Evolutionary conservation across 768 basidiomycete species (phyloP).

Genomic region (Crepidotus variabilis): DNA sequence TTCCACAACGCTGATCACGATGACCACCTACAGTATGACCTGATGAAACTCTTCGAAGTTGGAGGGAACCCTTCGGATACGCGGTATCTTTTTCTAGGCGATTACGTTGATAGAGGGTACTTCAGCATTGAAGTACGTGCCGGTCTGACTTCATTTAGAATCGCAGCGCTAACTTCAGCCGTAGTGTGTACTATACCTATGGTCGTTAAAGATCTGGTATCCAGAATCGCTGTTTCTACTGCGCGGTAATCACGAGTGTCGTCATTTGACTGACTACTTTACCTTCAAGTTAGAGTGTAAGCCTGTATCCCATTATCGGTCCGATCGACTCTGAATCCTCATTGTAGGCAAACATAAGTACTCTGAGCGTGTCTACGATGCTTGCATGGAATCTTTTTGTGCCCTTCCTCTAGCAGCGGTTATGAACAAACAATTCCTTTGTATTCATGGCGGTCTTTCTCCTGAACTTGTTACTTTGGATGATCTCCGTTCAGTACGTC

Average conservation of each 20-base stretch:
- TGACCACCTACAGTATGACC: constrained; percentile 62
- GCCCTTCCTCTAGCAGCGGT: constrained; percentile 91
- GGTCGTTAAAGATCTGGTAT: constrained; percentile 99
- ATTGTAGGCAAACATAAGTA: constrained; percentile 95
- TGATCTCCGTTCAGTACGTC: constrained; percentile 74
- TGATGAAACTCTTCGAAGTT: constrained; percentile 95
- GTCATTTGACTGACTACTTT: constrained; percentile 97
- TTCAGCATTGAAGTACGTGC: constrained; percentile 82
- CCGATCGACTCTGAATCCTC: constrained; percentile 3
- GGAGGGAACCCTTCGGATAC: constrained; percentile 94
- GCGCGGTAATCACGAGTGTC: constrained; percentile 98
- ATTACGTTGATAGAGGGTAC: constrained; percentile 92
- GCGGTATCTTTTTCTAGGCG: constrained; percentile 87
- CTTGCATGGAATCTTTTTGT: constrained; percentile 98
- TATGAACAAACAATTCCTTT: constrained; percentile 99
- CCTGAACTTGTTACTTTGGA: constrained; percentile 95
- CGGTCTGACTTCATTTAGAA: neutral
- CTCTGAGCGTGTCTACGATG: constrained; percentile 93
- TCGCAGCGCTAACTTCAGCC: constrained; percentile 9
- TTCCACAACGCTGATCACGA: constrained; percentile 6
- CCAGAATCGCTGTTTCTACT: constrained; percentile 95
- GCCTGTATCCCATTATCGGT: constrained; percentile 24
- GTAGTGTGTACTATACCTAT: constrained; percentile 96
- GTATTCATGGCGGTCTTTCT: constrained; percentile 95
- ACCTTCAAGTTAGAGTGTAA: constrained; percentile 98